These are phyloP conservation scores for Kuraishia piskuri DNA, from an alignment of 805 yeast genomes.

Conservation along the genomic window DNA sequence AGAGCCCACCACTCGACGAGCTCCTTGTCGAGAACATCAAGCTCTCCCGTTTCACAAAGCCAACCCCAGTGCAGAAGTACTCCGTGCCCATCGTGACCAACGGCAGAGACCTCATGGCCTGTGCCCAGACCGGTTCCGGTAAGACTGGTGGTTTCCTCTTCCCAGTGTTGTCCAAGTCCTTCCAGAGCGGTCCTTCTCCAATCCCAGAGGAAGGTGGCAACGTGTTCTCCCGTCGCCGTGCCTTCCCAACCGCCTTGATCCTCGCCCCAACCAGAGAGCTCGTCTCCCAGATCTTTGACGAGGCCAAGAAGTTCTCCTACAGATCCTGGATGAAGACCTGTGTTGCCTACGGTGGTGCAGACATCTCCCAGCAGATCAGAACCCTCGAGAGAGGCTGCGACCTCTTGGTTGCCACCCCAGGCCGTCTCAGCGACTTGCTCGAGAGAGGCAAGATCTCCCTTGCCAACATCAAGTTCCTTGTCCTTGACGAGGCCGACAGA, in stretches of 20 bases:
- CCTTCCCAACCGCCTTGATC: constrained; percentile 88
- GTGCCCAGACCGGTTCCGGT: constrained; percentile 99
- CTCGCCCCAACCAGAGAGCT: constrained; percentile 99
- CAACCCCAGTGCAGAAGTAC: constrained; percentile 95
- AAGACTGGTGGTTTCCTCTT: constrained; percentile 99
- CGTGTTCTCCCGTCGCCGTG: constrained; percentile 59
- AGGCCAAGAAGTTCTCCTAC: constrained; percentile 90
- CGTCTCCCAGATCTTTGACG: constrained; percentile 94
- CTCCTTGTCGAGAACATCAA: constrained; percentile 81
- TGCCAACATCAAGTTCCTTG: constrained; percentile 84
- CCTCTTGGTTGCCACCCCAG: constrained; percentile 96
- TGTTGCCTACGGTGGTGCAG: constrained; percentile 98
- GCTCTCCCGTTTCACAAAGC: constrained; percentile 85
- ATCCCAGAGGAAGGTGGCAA: constrained; percentile 27
- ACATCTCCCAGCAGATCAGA: constrained; percentile 78
- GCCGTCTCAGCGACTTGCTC: constrained; percentile 92
- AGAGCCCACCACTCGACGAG: constrained; percentile 85
- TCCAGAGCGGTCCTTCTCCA: constrained; percentile 76
- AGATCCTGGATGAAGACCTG: constrained; percentile 97
- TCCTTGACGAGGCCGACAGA: constrained; percentile 98
- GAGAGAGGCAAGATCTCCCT: constrained; percentile 93
- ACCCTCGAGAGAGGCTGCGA: constrained; percentile 92
- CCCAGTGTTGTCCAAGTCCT: constrained; percentile 93
- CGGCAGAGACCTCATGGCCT: constrained; percentile 74
- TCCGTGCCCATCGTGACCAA: constrained; percentile 69